phyloP scores from a whole-genome alignment of 176 grass and related monocot genomes.

The Panicum miliaceum region DNA sequence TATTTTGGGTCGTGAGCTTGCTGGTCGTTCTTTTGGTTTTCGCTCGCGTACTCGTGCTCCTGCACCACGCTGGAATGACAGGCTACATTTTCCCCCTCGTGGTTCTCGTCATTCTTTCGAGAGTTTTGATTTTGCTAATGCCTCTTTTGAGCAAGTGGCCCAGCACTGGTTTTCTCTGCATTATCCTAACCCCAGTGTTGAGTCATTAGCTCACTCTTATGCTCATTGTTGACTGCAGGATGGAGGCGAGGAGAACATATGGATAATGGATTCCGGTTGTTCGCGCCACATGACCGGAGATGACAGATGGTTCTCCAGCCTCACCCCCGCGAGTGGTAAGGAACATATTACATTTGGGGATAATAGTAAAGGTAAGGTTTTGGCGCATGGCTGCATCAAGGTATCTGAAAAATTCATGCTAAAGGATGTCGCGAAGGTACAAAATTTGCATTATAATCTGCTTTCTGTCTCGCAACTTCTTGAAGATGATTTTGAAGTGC shows the following conservation, averaged over 20 bases:
- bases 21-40: neutral
- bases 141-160: constrained; percentile 6
- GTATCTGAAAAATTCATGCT: neutral
- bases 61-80: neutral
- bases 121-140: neutral
- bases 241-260: neutral
- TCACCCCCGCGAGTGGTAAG: neutral
- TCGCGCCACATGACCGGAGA: constrained; percentile 5
- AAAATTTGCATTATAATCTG: neutral
- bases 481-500: neutral
- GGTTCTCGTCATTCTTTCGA: neutral
- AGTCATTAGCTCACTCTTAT: neutral
- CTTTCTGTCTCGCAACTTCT: neutral
- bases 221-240: neutral
- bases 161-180: neutral
- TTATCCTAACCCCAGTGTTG: neutral
- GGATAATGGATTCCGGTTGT: constrained; percentile 5
- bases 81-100: neutral
- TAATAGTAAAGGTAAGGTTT: neutral
- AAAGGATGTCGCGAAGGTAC: neutral
- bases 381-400: neutral
- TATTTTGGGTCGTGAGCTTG: neutral
- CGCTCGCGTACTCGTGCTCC: neutral
- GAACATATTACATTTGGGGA: neutral
- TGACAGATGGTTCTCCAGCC: neutral